These are phyloP conservation scores for Lodderomyces oxycetoniae DNA, from an alignment of 1,139 yeast genomes.

Conservation along the genomic window DNA sequence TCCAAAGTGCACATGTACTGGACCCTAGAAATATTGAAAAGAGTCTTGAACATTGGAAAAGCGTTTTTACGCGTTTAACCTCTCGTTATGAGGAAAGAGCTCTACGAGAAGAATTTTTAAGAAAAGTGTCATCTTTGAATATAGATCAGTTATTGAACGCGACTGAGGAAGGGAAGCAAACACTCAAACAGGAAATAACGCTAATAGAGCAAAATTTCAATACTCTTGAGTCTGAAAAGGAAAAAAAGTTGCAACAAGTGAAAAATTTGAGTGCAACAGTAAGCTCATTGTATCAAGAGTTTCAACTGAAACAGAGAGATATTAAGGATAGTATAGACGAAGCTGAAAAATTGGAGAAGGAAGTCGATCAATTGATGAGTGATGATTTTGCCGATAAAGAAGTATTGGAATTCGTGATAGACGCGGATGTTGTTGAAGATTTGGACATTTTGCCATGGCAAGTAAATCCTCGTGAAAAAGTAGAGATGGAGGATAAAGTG, in stretches of 20 bases:
- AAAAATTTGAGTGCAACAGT: not conserved
- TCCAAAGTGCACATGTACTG: not conserved
- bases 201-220: not conserved
- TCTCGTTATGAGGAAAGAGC: not conserved
- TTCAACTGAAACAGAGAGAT: not conserved
- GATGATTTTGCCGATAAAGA: not conserved
- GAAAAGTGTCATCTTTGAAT: not conserved
- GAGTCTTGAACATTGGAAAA: not conserved
- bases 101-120: not conserved
- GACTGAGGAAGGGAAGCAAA: not conserved
- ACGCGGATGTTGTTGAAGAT: not conserved
- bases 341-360: not conserved
- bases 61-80: not conserved
- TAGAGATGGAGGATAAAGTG: constrained; percentile 1
- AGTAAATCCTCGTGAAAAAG: not conserved
- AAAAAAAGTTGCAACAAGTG: not conserved
- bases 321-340: not conserved
- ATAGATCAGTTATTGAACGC: not conserved
- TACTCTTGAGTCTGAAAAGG: not conserved
- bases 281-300: not conserved
- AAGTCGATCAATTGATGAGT: not conserved
- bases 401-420: not conserved
- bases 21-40: not conserved
- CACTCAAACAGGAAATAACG: not conserved
- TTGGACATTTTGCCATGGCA: too few species aligned